Evolutionary conservation across 768 basidiomycete species (phyloP).

Genomic region (Leccinum subgranulosum): DNA sequence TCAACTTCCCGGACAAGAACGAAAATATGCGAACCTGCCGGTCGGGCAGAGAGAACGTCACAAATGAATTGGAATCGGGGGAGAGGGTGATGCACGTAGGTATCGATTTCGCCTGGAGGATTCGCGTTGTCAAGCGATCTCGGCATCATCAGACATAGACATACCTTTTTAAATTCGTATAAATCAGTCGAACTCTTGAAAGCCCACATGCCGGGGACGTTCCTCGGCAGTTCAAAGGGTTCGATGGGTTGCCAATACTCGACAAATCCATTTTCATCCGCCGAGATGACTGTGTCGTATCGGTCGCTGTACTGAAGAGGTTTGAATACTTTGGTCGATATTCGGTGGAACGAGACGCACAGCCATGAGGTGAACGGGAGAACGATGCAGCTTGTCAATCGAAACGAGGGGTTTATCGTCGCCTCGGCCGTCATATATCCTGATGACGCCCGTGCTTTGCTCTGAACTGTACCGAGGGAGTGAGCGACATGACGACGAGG

Average conservation of each 20-base stretch:
- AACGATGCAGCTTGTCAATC: conserved; percentile 75
- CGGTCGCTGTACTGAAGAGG: conserved; percentile 75
- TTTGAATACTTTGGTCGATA: background rate
- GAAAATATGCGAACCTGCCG: conserved; percentile 93
- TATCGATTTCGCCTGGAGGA: conserved; percentile 74
- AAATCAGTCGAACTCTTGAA: conserved; percentile 91
- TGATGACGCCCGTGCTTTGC: conserved; percentile 64
- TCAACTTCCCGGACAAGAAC: conserved; percentile 85
- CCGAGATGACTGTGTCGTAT: conserved; percentile 89
- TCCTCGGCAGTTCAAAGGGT: conserved; percentile 81
- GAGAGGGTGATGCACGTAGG: conserved; percentile 92
- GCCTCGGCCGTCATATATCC: conserved; percentile 91
- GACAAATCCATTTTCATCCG: conserved; percentile 91
- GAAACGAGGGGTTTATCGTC: conserved; percentile 73
- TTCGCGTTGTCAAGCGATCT: conserved; percentile 1
- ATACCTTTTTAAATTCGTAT: conserved; percentile 97
- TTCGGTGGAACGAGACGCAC: conserved; percentile 43
- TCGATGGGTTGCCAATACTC: conserved; percentile 95
- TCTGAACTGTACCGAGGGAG: conserved; percentile 62
- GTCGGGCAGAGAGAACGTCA: conserved; percentile 90
- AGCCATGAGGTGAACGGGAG: conserved; percentile 88
- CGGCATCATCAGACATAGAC: conserved; percentile 2
- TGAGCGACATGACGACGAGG: conserved; percentile 4
- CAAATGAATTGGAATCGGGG: conserved; percentile 85
- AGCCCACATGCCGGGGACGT: conserved; percentile 78